Percentiles rank a stretch among this genome's conserved stretches.
phyloP scores from a whole-genome alignment of 768 basidiomycete species.

The Rhodosporidiobolus sp. region DNA sequence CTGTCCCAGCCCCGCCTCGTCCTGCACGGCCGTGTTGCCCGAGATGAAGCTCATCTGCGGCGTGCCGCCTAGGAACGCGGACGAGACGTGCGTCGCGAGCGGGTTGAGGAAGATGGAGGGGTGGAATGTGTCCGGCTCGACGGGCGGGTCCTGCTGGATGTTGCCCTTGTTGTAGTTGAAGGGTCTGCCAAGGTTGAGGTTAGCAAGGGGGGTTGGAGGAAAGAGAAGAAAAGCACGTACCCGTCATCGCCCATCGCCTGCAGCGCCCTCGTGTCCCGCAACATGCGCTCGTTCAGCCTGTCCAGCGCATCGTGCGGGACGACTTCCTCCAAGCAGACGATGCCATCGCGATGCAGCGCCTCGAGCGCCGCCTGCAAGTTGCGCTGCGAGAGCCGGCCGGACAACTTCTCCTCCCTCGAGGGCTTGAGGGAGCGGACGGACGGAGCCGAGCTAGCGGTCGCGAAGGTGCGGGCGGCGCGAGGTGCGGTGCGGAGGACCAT shows the following conservation, averaged over 20 bases:
- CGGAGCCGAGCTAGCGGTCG: no score
- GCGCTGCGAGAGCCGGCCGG: no score
- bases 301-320: conserved; percentile 1
- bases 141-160: not conserved
- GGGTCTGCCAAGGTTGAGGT: not conserved
- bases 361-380: not conserved
- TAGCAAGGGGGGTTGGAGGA: not conserved
- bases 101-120: conserved; percentile 2
- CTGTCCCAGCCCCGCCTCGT: not conserved
- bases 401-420: no score
- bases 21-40: not conserved
- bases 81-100: not conserved
- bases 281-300: not conserved
- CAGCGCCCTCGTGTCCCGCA: not conserved
- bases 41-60: not conserved
- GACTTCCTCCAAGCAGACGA: not conserved
- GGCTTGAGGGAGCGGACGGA: no score
- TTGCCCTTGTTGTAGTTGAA: conserved; percentile 4
- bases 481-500: no score
- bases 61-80: not conserved
- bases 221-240: not conserved
- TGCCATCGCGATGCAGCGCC: not conserved
- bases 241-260: not conserved
- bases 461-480: no score
- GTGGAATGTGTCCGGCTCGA: not conserved